A percentile compares a stretch with the other conserved stretches of the same genome.
Evolutionary conservation across 495 filamentous ascomycete genomes (phyloP).

Genomic region (Pyrenopolyporus hunteri): DNA sequence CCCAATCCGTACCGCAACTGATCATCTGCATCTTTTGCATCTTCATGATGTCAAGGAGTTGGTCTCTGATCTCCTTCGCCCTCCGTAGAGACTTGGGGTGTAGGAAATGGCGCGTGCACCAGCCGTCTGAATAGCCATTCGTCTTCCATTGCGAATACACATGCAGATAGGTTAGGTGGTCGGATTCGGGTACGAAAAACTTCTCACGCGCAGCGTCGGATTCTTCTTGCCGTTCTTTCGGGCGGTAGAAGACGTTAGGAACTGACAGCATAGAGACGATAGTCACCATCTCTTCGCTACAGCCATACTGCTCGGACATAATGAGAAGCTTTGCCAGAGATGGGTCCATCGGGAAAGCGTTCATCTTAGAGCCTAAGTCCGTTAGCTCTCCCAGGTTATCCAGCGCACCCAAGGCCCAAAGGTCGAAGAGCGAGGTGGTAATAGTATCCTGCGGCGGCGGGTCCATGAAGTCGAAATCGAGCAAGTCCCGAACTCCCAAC

Average conservation of each 20-base stretch:
- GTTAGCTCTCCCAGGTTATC: constrained; percentile 95
- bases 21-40: constrained; percentile 86
- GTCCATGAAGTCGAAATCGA: constrained; percentile 99
- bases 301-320: constrained; percentile 81
- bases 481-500: constrained; percentile 87
- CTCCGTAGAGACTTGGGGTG: constrained; percentile 89
- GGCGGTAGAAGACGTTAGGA: constrained; percentile 95
- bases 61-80: constrained; percentile 91
- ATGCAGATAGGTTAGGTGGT: constrained; percentile 94
- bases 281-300: constrained; percentile 96
- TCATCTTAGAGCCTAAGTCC: constrained; percentile 87
- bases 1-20: constrained; percentile 96
- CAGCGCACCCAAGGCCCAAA: constrained; percentile 95
- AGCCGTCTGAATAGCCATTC: constrained; percentile 87
- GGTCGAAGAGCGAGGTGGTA: constrained; percentile 93
- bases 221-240: constrained; percentile 96
- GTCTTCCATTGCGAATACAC: constrained; percentile 96
- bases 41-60: constrained; percentile 93
- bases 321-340: constrained; percentile 94
- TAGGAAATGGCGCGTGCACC: constrained; percentile 92
- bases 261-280: constrained; percentile 99
- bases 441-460: constrained; percentile 98
- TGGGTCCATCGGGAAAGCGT: constrained; percentile 95
- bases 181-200: constrained; percentile 97
- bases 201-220: constrained; percentile 96